Percentiles rank a stretch among this genome's conserved stretches.
These are phyloP conservation scores for Russula abietina DNA, from an alignment of 768 basidiomycete species.

Conservation along the genomic window DNA sequence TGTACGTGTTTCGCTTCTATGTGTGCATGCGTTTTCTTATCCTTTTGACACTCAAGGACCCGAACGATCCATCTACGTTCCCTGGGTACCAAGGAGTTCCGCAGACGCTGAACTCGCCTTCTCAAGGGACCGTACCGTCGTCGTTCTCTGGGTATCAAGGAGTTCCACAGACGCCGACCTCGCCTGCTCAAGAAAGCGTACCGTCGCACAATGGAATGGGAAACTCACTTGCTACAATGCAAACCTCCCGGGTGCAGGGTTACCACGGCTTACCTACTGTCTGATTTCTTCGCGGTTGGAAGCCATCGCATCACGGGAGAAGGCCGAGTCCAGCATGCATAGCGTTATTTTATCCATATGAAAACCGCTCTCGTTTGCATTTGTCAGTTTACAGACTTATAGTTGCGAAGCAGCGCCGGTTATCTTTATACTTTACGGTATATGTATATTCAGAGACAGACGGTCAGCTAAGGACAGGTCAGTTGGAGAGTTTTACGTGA, in stretches of 20 bases:
- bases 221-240: background rate
- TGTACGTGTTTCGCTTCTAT: background rate
- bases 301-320: background rate
- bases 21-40: too few species aligned
- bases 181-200: background rate
- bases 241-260: background rate
- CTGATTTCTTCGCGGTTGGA: background rate
- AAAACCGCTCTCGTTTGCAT: too few species aligned
- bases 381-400: background rate
- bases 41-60: slow-evolving; percentile 3
- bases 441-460: background rate
- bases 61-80: slow-evolving; percentile 10
- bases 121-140: background rate
- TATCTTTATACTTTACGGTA: background rate
- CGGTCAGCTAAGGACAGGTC: background rate
- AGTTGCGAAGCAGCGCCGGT: background rate
- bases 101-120: background rate
- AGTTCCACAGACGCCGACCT: background rate
- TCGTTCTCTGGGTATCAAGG: background rate
- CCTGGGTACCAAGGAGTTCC: background rate
- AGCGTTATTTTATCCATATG: background rate
- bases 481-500: background rate
- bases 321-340: background rate
- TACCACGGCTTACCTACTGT: slow-evolving; percentile 6
- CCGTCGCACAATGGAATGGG: background rate